Conservation (phyloP, 768 basidiomycete species). For the Xerocomellus amylosporus region DNA sequence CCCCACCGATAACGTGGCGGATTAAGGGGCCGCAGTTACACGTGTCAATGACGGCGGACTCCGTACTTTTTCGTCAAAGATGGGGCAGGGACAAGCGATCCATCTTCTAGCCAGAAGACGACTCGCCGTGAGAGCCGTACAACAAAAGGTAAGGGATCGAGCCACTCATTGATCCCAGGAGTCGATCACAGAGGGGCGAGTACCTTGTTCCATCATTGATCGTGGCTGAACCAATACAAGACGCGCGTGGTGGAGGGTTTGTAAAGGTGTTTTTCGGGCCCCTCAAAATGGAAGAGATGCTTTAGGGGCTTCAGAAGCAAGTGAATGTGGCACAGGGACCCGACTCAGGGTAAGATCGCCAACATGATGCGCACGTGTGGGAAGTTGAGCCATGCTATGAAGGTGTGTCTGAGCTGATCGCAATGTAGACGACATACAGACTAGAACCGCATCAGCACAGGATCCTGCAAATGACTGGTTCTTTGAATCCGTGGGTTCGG, state of each 20-base stretch:
- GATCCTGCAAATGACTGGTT: background rate
- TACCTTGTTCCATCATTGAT: constrained; percentile 1
- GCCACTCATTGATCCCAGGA: constrained; percentile 1
- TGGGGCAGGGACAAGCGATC: background rate
- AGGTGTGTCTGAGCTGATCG: background rate
- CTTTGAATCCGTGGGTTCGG: background rate
- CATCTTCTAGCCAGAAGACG: background rate
- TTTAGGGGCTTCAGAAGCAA: constrained; percentile 1
- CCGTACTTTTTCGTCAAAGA: background rate
- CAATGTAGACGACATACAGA: background rate
- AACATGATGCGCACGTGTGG: constrained; percentile 1
- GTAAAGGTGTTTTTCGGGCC: background rate
- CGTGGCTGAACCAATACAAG: background rate
- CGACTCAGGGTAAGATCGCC: background rate
- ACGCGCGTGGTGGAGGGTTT: background rate
- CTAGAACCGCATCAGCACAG: background rate
- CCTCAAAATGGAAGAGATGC: constrained; percentile 1
- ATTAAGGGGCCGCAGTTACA: background rate
- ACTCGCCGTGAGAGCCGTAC: background rate
- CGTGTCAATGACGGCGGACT: background rate
- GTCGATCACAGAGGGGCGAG: background rate
- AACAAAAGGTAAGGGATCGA: background rate
- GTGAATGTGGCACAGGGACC: background rate
- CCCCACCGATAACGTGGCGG: background rate
- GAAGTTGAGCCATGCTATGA: constrained; percentile 2